phyloP scores from a whole-genome alignment of 192 early-diverging fungal genomes.

The Gonapodya prolifera region DNA sequence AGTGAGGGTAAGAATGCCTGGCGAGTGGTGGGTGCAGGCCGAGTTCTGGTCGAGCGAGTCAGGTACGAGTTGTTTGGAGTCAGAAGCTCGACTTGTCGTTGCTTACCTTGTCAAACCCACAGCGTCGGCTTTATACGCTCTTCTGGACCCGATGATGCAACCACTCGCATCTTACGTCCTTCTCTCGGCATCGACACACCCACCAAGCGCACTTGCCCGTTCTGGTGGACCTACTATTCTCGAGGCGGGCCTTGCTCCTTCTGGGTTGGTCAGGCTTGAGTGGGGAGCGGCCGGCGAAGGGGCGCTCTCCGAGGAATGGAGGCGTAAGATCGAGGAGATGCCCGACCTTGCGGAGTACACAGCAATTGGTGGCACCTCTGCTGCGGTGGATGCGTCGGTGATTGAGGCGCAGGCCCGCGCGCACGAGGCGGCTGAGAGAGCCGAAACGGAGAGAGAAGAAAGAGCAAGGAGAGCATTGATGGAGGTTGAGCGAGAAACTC shows the following conservation, averaged over 20 bases:
- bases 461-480: not conserved
- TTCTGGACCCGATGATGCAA: not conserved
- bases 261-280: not conserved
- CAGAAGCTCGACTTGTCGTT: not conserved
- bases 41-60: not conserved
- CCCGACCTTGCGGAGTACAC: not conserved
- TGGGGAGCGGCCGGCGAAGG: not conserved
- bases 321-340: not conserved
- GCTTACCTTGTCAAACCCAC: not conserved
- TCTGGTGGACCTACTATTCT: not conserved
- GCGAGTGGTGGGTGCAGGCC: not conserved
- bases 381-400: not conserved
- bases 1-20: not conserved
- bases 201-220: not conserved
- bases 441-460: not conserved
- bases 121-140: not conserved
- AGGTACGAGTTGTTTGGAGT: not conserved
- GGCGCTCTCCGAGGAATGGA: not conserved
- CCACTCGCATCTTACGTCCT: not conserved
- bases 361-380: not conserved
- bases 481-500: not conserved
- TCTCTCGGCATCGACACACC: not conserved
- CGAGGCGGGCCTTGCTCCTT: not conserved
- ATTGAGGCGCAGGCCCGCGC: not conserved
- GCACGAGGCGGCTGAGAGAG: not conserved